A percentile compares a stretch with the other conserved stretches of the same genome.
These are phyloP conservation scores for Crassisporium funariophilum DNA, from an alignment of 768 basidiomycete species.

Conservation along the genomic window DNA sequence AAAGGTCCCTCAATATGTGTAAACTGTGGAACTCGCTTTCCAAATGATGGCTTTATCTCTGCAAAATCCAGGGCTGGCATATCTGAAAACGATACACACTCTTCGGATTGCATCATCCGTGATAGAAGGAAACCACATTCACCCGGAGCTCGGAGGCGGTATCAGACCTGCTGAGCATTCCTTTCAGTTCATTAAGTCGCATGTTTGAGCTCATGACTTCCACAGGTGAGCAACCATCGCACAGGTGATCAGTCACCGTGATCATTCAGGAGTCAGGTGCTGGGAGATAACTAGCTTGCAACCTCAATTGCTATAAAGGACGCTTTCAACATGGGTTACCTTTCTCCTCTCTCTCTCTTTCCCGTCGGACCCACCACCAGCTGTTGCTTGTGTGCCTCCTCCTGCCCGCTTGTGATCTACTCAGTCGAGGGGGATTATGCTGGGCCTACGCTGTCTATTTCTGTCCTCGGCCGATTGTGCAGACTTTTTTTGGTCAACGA, in stretches of 20 bases:
- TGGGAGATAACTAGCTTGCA: slow-evolving; percentile 19
- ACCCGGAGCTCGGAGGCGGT: slow-evolving; percentile 8
- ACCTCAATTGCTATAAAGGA: slow-evolving; percentile 20
- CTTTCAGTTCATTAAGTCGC: slow-evolving; percentile 14
- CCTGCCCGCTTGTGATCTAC: slow-evolving; percentile 9
- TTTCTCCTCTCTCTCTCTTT: slow-evolving; percentile 11
- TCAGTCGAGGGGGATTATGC: no score
- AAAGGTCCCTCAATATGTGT: no score
- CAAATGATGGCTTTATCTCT: no score
- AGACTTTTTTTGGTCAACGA: no score
- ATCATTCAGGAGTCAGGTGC: slow-evolving; percentile 22
- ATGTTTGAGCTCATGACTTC: slow-evolving; percentile 25
- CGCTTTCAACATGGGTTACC: slow-evolving; percentile 7
- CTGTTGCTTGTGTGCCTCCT: no score
- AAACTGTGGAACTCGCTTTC: no score
- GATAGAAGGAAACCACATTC: background rate
- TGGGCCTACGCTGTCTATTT: no score
- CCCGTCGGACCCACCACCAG: slow-evolving; percentile 4
- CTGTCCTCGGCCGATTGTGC: no score
- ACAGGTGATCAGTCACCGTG: slow-evolving; percentile 25
- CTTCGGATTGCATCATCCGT: no score
- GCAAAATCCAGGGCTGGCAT: no score
- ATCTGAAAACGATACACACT: no score
- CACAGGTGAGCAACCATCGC: slow-evolving; percentile 22
- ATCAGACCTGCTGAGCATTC: slow-evolving; percentile 2